Evolutionary conservation across 192 early-diverging fungal species (phyloP), one percentile per base, ranked within the genome.

Genomic region (Coemansia sp.): DNA sequence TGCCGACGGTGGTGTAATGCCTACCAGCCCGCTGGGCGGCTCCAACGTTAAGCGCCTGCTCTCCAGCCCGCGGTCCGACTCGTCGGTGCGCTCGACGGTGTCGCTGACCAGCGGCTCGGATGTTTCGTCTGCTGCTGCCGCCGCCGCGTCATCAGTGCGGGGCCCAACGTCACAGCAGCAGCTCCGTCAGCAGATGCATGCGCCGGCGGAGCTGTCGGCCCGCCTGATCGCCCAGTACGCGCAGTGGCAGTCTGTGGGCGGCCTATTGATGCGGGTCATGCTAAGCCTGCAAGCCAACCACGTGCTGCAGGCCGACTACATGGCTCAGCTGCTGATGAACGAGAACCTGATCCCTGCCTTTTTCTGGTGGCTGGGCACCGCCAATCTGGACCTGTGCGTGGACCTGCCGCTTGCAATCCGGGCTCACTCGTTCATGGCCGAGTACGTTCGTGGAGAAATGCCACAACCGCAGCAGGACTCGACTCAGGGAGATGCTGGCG

Each of bases 321-420:
- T 68, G 35, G 64, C 72, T 8, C 72, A 76, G 54, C 51, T 76
- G 13, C 40, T 76, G 56, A 68, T 76, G 65, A 76, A 76, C 51
- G 60, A 68, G 39, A 68, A 76, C 58, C 32, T 76, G 18, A 76
- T 76, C 11, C 65, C 65, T 4, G 72, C 72, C 0, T 14, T 68
- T 35, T 76, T 76, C 46, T 76, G 72, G 72, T 76, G 72, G 72
- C 47, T 76, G 56, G 72, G 72, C 13, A 76, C 72, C 5, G 60
- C 65, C 8, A 52, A 53, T 8, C 53, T 68, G 1, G 56, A 60
- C 29, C 34, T 68, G 33, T 58, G 56, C 33, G n/a, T 40, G 19
- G 36, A 15, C 1, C 41, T 65, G 27, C 72, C 65, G 25, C 22
- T 13, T 3, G n/a, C 60, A 3, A 22, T 76, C 26, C 45, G 52